A percentile compares a stretch with the other conserved stretches of the same genome.
These are phyloP conservation scores for Lotus japonicus DNA, from an alignment of 306 rosid genomes.

Conservation along the genomic window DNA sequence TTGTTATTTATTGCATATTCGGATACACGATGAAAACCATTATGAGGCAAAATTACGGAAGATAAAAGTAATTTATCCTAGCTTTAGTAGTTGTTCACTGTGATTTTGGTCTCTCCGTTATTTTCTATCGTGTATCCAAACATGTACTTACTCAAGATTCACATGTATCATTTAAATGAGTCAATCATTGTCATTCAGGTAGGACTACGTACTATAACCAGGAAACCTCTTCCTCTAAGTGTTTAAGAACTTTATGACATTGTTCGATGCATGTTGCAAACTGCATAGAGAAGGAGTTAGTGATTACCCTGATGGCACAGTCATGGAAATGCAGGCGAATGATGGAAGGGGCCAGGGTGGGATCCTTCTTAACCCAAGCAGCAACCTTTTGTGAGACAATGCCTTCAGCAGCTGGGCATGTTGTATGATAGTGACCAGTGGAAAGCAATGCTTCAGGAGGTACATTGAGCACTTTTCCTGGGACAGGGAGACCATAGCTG, in stretches of 20 bases:
- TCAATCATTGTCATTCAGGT: too few species aligned
- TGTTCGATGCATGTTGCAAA: not conserved
- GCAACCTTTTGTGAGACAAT: slow-evolving; percentile 51
- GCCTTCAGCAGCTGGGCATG: slow-evolving; percentile 68
- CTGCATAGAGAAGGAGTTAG: not conserved
- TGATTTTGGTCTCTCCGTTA: too few species aligned
- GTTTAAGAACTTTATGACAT: not conserved
- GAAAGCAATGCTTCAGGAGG: slow-evolving; percentile 43
- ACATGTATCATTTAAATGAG: too few species aligned
- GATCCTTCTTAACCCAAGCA: slow-evolving; percentile 61
- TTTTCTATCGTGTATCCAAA: too few species aligned
- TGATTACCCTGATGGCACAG: slow-evolving; percentile 63
- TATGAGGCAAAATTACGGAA: too few species aligned
- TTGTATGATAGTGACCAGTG: slow-evolving; percentile 27
- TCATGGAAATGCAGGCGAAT: slow-evolving; percentile 85
- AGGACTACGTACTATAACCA: too few species aligned
- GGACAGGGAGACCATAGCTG: slow-evolving; percentile 3
- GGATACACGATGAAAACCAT: too few species aligned
- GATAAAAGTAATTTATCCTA: too few species aligned
- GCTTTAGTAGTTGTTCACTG: too few species aligned
- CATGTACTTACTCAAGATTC: too few species aligned
- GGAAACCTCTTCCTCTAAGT: too few species aligned
- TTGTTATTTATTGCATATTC: too few species aligned
- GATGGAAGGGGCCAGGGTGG: slow-evolving; percentile 62
- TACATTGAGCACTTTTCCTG: not conserved